Conservation (phyloP, 768 basidiomycete species). For the Macrolepiota fuliginosa region DNA sequence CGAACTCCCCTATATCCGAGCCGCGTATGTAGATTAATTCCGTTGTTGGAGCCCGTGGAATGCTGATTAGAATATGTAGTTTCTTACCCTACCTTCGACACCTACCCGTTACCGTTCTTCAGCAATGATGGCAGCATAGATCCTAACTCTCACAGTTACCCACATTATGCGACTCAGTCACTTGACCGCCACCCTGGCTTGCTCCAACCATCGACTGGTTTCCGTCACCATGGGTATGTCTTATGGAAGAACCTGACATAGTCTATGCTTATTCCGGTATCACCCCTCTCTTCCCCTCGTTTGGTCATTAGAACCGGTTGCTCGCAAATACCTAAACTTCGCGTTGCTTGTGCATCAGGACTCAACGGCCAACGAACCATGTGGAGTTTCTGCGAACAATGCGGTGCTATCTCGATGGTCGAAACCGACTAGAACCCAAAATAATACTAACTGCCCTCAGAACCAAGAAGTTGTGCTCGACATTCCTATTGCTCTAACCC, state of each 20-base stretch:
- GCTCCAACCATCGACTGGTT: conserved; percentile 59
- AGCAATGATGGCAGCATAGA: conserved; percentile 46
- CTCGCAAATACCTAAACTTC: conserved; percentile 80
- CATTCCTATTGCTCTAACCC: not conserved
- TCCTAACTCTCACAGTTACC: conserved; percentile 42
- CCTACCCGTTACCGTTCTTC: conserved; percentile 56
- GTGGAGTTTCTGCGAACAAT: conserved; percentile 89
- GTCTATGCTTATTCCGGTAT: conserved; percentile 1
- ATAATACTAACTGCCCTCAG: not conserved
- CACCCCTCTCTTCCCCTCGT: not conserved
- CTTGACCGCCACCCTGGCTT: conserved; percentile 44
- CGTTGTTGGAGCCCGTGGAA: not conserved
- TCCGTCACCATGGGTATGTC: conserved; percentile 72
- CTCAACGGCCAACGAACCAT: conserved; percentile 71
- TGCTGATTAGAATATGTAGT: conserved; percentile 23
- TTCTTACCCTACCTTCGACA: conserved; percentile 61
- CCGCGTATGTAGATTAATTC: conserved; percentile 41
- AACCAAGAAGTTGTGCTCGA: not conserved
- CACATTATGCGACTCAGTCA: conserved; percentile 40
- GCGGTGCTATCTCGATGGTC: conserved; percentile 87
- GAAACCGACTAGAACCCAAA: conserved; percentile 54
- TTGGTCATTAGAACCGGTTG: conserved; percentile 51
- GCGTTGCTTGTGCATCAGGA: conserved; percentile 72
- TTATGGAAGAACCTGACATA: conserved; percentile 4
- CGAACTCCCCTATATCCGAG: conserved; percentile 41